Evolutionary conservation across 2,329 filamentous ascomycete genomes (phyloP), one percentile per base, ranked within the genome.

Genomic region (Endoconidiophora laricicola): DNA sequence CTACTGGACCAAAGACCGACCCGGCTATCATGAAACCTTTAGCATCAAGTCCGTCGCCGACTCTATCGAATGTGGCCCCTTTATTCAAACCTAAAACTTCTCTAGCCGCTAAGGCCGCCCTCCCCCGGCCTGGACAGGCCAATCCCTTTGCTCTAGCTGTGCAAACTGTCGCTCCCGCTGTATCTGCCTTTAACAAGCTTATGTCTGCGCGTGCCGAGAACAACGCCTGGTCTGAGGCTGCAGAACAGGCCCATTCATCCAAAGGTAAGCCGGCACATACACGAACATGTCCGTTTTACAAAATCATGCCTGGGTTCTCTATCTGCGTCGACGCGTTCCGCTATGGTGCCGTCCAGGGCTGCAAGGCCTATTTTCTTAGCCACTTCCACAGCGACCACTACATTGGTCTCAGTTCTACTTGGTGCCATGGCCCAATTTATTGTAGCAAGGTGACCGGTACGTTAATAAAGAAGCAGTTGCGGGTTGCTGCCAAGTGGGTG

Each of bases 341-440:
- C 18, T 98, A 96, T 60, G 91, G 91, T 2, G 86, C 88, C 3
- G 86, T 98, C 0, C 75, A 93, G 60, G 88, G 86, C 0, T 94
- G 88, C 62, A 82, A 84, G 49, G 91, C 90, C 1, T 98, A 98
- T 61, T 98, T 98, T 57, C 73, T 98, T 9, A 95, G 88, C 58
- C 91, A 98, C 61, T 98, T 96, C 57, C 91, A 98, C 64, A 95
- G 87, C 59, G 91, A 98, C 61, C 91, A 98, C 61, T 98, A 98
- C 58, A 79, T 95, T 33, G 91, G 91, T 2, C 68, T 98, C 9
- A 91, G 86, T 9, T 79, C 83, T 6, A 86, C 73, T 29, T 98
- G 91, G 91, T 78, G 71, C 38, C 88, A 98, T 61, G 91, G 91
- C 0, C 90, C 88, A 0, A 96, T 98, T 45, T 98, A 94, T 60